Percentiles rank a stretch among this genome's conserved stretches.
Conservation (phyloP, 805 yeast genomes). For the Priceomyces melissophilus region DNA sequence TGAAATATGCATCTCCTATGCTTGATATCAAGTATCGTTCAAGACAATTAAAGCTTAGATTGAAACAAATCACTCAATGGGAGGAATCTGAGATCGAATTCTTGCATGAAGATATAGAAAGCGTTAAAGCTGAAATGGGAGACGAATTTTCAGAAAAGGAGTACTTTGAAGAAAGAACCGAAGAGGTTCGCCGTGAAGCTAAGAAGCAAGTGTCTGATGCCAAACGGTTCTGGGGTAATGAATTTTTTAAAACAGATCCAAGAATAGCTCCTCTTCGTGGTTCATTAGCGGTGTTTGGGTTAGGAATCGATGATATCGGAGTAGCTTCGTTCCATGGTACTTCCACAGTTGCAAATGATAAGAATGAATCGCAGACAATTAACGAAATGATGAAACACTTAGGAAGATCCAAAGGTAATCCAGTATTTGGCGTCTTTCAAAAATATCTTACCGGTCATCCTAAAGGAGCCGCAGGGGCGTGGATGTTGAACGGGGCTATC, state of each 20-base stretch:
- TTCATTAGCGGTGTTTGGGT: constrained; percentile 88
- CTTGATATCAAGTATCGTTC: constrained; percentile 90
- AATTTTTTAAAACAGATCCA: constrained; percentile 86
- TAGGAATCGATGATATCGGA: constrained; percentile 90
- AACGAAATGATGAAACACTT: constrained; percentile 90
- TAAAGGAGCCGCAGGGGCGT: constrained; percentile 99
- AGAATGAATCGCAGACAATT: constrained; percentile 92
- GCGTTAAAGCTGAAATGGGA: constrained; percentile 50
- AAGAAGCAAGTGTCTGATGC: constrained; percentile 82
- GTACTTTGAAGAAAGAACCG: constrained; percentile 78
- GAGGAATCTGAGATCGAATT: constrained; percentile 72
- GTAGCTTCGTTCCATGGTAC: constrained; percentile 99
- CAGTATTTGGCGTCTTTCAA: constrained; percentile 97
- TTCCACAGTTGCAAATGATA: constrained; percentile 96
- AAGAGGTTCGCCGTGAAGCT: constrained; percentile 83
- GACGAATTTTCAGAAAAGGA: constrained; percentile 41
- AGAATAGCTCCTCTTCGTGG: constrained; percentile 97
- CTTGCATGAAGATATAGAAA: constrained; percentile 67
- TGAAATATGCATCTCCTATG: constrained; percentile 75
- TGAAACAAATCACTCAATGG: constrained; percentile 77
- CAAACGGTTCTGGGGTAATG: constrained; percentile 91
- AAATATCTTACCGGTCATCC: constrained; percentile 99
- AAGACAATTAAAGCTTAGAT: constrained; percentile 82
- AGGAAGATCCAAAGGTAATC: constrained; percentile 97
- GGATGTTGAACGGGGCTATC: constrained; percentile 99